Evolutionary conservation across 2,329 filamentous ascomycete genomes (phyloP).

Genomic region (Talaromyces sp.): DNA sequence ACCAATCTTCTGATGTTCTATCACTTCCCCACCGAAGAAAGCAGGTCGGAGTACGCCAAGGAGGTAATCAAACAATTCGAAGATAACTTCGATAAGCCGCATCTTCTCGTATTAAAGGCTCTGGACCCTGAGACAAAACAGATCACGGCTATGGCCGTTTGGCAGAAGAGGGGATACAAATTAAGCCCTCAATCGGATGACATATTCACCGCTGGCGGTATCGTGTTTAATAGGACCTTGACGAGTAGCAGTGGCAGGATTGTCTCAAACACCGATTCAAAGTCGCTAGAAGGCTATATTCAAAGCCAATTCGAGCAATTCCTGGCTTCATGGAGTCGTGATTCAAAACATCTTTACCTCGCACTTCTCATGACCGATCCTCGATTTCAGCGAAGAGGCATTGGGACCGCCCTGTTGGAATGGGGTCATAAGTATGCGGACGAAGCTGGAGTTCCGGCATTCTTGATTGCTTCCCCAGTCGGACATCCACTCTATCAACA

Average conservation of each 20-base stretch:
- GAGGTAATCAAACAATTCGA: not conserved
- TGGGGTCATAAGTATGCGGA: constrained; percentile 2
- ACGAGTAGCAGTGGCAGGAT: not conserved
- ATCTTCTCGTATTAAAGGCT: constrained; percentile 1
- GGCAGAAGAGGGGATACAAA: constrained; percentile 1
- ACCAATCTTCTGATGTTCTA: constrained; percentile 6
- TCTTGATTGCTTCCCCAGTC: not conserved
- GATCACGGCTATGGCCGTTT: constrained; percentile 1
- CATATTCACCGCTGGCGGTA: not conserved
- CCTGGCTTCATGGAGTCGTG: not conserved
- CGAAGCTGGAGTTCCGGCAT: not conserved
- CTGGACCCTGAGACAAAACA: not conserved
- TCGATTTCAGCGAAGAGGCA: not conserved
- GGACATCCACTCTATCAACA: constrained; percentile 5
- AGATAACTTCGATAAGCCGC: not conserved
- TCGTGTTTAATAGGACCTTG: not conserved
- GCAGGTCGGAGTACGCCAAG: not conserved
- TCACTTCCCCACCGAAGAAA: constrained; percentile 3
- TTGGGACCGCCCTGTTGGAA: not conserved
- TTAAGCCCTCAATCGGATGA: not conserved
- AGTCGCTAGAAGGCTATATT: not conserved
- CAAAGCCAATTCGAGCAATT: not conserved
- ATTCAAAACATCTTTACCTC: constrained; percentile 5
- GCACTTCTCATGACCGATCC: constrained; percentile 5
- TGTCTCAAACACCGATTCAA: not conserved